phyloP scores from a whole-genome alignment of 2,329 filamentous ascomycete species.

The Claviceps citrina region DNA sequence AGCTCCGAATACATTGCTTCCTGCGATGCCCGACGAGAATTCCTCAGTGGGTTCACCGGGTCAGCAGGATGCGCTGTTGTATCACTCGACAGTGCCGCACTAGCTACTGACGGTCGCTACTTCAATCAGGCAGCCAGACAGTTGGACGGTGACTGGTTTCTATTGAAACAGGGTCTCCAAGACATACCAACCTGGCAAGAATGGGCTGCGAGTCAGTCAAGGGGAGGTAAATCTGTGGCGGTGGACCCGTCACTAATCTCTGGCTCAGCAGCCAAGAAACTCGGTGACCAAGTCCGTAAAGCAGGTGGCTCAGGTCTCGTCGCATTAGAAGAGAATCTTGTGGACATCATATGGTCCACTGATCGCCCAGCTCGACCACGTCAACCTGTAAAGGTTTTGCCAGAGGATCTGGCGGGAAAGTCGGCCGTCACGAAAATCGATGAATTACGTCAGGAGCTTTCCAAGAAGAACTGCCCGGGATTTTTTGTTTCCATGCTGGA shows the following conservation, averaged over 20 bases:
- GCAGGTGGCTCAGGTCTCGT: slow-evolving; percentile 64
- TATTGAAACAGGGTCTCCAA: slow-evolving; percentile 84
- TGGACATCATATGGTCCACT: slow-evolving; percentile 78
- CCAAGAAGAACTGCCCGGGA: slow-evolving; percentile 74
- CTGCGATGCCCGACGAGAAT: slow-evolving; percentile 84
- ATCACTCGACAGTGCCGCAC: slow-evolving; percentile 68
- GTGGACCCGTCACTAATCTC: slow-evolving; percentile 84
- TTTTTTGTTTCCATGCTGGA: slow-evolving; percentile 92
- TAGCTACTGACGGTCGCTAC: slow-evolving; percentile 92
- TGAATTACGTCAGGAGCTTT: slow-evolving; percentile 77
- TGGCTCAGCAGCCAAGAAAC: slow-evolving; percentile 45
- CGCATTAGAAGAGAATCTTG: slow-evolving; percentile 63
- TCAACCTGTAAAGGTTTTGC: slow-evolving; percentile 59
- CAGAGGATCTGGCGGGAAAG: slow-evolving; percentile 64
- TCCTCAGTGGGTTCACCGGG: slow-evolving; percentile 85
- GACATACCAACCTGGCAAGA: slow-evolving; percentile 96
- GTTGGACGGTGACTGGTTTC: slow-evolving; percentile 76
- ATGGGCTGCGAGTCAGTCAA: slow-evolving; percentile 78
- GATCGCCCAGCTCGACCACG: slow-evolving; percentile 59
- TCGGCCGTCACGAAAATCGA: slow-evolving; percentile 66
- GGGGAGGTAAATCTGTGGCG: slow-evolving; percentile 72
- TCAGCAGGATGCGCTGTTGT: slow-evolving; percentile 89
- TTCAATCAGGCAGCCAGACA: slow-evolving; percentile 93
- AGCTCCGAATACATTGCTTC: slow-evolving; percentile 95
- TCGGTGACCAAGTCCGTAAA: slow-evolving; percentile 75